Evolutionary conservation across 805 yeast species (phyloP), one percentile per base, ranked within the genome.

Genomic region (Candida xiaguanensis): DNA sequence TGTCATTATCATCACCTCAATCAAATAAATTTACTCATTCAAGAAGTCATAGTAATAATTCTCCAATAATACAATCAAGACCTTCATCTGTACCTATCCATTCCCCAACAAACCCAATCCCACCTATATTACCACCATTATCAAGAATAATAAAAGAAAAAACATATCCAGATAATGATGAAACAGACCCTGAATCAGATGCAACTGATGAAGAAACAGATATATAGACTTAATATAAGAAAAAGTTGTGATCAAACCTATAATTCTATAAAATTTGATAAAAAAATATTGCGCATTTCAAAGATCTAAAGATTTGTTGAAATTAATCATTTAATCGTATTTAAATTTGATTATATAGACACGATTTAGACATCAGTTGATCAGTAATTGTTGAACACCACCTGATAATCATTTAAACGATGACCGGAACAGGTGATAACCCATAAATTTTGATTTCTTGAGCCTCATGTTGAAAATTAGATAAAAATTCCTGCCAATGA

Each of bases 1-100:
- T 77, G 70, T 72, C 79, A 27, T 59, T 77, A 29, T 67, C 81
- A 6, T 73, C 80, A 1, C 81, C 82, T 2, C 70, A 64, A 47
- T 39, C 59, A 13, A 46, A 50, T 28, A 61, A 59, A 34, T 57
- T 56, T 32, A 20, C 47, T 12, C 63, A 59, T 44, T 53, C 60
- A 32, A 58, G 61, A 47, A 63, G 42, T 23, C 61, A 50, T 17
- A 59, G 62, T 45, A 46, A 39, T 32, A 38, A 59, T 49, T 19
- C 72, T 75, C 24, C 34, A 13, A 42, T 54, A 2, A 40, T 34
- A 14, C 48, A 49, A 31, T 49, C 57, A 12, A 39, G 62, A 16
- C 47, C 61, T 20, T 49, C 59, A 8, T 56, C 61, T 16, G 58
- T 52, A 18, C 45, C 42, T 11, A 33, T 47, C 8, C 48, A 38